phyloP scores from a whole-genome alignment of 2,329 filamentous ascomycete species.

The Orbilia blumenaviensis region DNA sequence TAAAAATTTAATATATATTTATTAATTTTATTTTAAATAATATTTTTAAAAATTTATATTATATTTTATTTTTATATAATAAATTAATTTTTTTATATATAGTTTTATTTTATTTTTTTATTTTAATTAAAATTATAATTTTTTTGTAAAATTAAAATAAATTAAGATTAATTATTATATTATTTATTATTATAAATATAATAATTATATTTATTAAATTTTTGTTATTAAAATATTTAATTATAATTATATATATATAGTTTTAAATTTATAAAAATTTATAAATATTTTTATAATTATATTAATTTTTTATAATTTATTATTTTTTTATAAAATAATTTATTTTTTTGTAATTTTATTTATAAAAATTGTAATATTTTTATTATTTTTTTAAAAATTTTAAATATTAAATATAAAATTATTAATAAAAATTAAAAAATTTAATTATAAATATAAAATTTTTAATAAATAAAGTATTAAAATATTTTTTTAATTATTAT shows the following conservation, averaged over 20 bases:
- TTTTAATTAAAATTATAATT: background rate
- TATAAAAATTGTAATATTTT: background rate
- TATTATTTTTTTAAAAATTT: background rate
- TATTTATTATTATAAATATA: background rate
- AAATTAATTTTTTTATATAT: slow-evolving; percentile 6
- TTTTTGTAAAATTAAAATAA: background rate
- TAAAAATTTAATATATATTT: background rate
- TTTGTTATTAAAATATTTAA: background rate
- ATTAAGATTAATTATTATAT: background rate
- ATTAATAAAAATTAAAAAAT: background rate
- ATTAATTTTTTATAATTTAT: background rate
- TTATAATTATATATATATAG: background rate
- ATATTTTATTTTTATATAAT: slow-evolving; percentile 57
- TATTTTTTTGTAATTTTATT: background rate
- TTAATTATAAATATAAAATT: background rate
- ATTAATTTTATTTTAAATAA: slow-evolving; percentile 53
- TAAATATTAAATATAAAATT: background rate
- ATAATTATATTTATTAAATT: background rate
- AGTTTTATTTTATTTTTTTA: background rate
- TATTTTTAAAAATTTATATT: slow-evolving; percentile 57
- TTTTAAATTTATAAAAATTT: background rate
- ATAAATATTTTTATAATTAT: too few relatives aligned
- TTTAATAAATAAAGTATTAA: background rate
- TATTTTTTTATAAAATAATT: background rate
- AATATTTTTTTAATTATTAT: background rate